phyloP scores from a whole-genome alignment of 2,329 filamentous ascomycete genomes.

The Colletotrichum echinochloae region DNA sequence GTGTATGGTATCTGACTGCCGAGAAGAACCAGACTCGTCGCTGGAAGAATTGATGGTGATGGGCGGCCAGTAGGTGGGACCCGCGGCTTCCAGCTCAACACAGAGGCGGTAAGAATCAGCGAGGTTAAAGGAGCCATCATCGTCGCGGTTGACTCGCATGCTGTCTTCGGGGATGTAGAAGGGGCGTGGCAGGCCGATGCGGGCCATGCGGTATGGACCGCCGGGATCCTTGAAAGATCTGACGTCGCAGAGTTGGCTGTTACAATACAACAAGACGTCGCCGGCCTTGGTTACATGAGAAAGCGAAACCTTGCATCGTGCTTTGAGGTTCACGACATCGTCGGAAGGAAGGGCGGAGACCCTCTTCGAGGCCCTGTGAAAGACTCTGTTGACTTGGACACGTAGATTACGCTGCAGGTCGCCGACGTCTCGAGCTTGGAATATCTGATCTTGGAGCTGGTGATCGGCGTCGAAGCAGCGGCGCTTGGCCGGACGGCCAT shows the following conservation, averaged over 20 bases:
- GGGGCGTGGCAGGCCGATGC: constrained; percentile 60
- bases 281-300: constrained; percentile 44
- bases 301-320: constrained; percentile 59
- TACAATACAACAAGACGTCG: constrained; percentile 59
- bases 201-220: constrained; percentile 59
- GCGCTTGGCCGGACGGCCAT: constrained; percentile 60
- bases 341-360: constrained; percentile 45
- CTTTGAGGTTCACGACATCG: constrained; percentile 48
- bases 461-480: constrained; percentile 56
- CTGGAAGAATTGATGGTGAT: constrained; percentile 41
- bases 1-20: constrained; percentile 41
- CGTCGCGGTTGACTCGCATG: constrained; percentile 61
- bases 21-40: constrained; percentile 29
- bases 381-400: constrained; percentile 65
- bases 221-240: constrained; percentile 62
- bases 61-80: constrained; percentile 65
- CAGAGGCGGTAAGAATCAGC: constrained; percentile 63
- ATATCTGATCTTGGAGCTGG: constrained; percentile 49
- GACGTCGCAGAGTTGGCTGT: constrained; percentile 66
- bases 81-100: constrained; percentile 65
- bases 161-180: constrained; percentile 66
- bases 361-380: constrained; percentile 56
- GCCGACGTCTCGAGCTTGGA: constrained; percentile 48
- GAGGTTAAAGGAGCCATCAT: constrained; percentile 60
- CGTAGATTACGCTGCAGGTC: constrained; percentile 58